A percentile compares a stretch with the other conserved stretches of the same genome.
Conservation (phyloP, 768 basidiomycete genomes). For the Termitomyces sp. region DNA sequence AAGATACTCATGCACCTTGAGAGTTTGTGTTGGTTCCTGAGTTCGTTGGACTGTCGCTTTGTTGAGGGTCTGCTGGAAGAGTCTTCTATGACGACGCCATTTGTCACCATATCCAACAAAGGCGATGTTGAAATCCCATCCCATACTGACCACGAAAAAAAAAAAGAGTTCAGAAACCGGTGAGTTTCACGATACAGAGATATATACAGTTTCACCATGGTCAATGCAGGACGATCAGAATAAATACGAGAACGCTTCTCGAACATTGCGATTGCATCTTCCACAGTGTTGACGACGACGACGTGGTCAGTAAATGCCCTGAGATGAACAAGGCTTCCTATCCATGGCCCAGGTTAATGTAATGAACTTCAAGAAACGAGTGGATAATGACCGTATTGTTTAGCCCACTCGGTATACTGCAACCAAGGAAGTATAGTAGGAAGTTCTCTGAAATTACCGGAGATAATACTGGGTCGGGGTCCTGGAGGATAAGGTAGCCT, state of each 20-base stretch:
- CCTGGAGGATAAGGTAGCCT: neutral
- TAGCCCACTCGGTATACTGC: neutral
- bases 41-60: slow-evolving; percentile 12
- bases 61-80: slow-evolving; percentile 25
- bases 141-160: too few relatives aligned
- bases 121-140: slow-evolving; percentile 24
- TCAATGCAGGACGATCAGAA: slow-evolving; percentile 20
- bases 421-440: neutral
- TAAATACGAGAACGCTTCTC: slow-evolving; percentile 25
- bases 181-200: neutral
- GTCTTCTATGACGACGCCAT: slow-evolving; percentile 28
- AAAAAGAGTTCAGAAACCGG: too few relatives aligned
- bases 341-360: neutral
- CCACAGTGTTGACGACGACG: neutral
- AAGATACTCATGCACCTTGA: slow-evolving; percentile 20
- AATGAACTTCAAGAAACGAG: neutral
- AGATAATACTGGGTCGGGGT: neutral
- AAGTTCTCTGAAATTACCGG: neutral
- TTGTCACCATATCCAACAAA: slow-evolving; percentile 24
- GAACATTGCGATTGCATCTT: slow-evolving; percentile 16
- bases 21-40: slow-evolving; percentile 23
- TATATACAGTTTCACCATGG: slow-evolving; percentile 18
- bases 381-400: neutral
- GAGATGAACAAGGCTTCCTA: neutral
- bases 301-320: neutral